A percentile compares a stretch with the other conserved stretches of the same genome.
These are phyloP conservation scores for Wickerhamiella infanticola DNA, from an alignment of 1,139 yeast genomes.

Conservation along the genomic window DNA sequence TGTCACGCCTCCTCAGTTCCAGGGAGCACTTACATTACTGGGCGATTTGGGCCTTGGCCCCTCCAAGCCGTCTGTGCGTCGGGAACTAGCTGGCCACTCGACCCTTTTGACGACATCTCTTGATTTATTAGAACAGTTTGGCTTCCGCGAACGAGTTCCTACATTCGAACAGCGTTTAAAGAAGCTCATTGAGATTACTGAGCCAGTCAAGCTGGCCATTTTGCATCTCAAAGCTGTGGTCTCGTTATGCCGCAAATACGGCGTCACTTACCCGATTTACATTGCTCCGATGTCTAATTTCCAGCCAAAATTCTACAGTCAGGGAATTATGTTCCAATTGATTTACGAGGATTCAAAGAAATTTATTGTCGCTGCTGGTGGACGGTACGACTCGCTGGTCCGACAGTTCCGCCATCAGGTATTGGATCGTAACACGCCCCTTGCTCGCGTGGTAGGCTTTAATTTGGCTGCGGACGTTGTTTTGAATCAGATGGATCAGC, in stretches of 20 bases:
- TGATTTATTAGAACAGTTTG: slow-evolving; percentile 67
- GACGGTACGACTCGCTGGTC: slow-evolving; percentile 68
- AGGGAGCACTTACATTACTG: slow-evolving; percentile 50
- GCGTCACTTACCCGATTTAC: slow-evolving; percentile 36
- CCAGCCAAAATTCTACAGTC: slow-evolving; percentile 58
- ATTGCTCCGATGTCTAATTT: slow-evolving; percentile 68
- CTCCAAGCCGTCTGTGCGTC: slow-evolving; percentile 47
- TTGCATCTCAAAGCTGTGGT: slow-evolving; percentile 44
- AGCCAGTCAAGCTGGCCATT: slow-evolving; percentile 42
- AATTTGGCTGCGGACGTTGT: slow-evolving; percentile 54
- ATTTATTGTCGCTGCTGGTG: slow-evolving; percentile 70
- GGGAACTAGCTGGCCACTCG: slow-evolving; percentile 50
- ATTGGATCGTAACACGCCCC: slow-evolving; percentile 26
- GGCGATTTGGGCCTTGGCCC: slow-evolving; percentile 66
- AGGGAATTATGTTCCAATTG: slow-evolving; percentile 81
- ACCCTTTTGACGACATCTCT: slow-evolving; percentile 68
- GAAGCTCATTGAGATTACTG: slow-evolving; percentile 63
- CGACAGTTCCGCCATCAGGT: slow-evolving; percentile 43
- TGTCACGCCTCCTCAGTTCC: slow-evolving; percentile 47
- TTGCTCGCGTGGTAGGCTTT: slow-evolving; percentile 65
- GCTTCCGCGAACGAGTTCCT: slow-evolving; percentile 53
- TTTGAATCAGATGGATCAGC: slow-evolving; percentile 30
- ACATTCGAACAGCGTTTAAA: slow-evolving; percentile 46
- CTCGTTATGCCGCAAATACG: slow-evolving; percentile 39
- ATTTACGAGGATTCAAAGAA: slow-evolving; percentile 33